Conservation (phyloP, 805 yeast genomes). For the Candida ficus region DNA sequence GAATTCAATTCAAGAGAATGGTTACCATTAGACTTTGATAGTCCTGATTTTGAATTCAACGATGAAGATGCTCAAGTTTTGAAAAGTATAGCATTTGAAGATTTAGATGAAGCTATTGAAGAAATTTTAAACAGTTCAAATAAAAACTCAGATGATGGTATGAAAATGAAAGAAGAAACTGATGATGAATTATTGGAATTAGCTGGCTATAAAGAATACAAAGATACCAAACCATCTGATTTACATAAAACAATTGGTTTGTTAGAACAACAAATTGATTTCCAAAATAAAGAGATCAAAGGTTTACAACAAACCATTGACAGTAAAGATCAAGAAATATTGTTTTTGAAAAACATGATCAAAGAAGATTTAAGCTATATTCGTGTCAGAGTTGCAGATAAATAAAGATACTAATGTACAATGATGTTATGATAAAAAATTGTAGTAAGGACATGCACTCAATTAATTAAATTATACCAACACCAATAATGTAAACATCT, state of each 20-base stretch:
- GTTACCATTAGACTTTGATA: constrained; percentile 16
- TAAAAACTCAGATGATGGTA: background rate
- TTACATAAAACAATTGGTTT: background rate
- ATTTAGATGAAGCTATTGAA: constrained; percentile 14
- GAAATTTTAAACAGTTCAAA: constrained; percentile 12
- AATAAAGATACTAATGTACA: background rate
- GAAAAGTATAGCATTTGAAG: constrained; percentile 13
- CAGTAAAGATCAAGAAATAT: constrained; percentile 19
- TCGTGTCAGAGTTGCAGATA: constrained; percentile 16
- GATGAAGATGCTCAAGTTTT: constrained; percentile 6
- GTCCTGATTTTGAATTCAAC: constrained; percentile 8
- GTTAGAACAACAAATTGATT: constrained; percentile 10
- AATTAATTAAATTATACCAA: no score
- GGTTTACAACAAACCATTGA: constrained; percentile 7
- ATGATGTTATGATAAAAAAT: background rate
- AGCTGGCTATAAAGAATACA: constrained; percentile 17
- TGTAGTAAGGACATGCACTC: no score
- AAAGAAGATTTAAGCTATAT: constrained; percentile 23
- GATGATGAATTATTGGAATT: constrained; percentile 15
- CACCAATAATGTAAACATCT: no score
- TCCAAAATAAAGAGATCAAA: constrained; percentile 6
- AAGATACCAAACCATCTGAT: background rate
- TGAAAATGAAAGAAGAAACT: background rate
- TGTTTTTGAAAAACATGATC: constrained; percentile 19
- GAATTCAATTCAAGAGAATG: constrained; percentile 21